Evolutionary conservation across 2,329 filamentous ascomycete species (phyloP).

Genomic region (Macrophomina phaseolina): DNA sequence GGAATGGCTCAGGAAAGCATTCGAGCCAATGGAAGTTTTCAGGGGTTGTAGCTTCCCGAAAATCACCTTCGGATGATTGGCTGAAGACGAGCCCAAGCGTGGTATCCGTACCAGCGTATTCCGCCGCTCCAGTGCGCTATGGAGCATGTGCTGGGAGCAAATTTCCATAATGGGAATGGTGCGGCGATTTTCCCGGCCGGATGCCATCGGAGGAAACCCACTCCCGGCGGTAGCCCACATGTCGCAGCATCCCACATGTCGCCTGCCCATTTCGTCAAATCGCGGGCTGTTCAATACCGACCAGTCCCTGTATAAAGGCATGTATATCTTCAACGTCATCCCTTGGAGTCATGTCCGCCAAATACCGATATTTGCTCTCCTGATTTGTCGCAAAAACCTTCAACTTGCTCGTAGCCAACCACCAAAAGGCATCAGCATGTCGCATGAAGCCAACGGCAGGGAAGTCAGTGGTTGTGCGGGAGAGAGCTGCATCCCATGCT

Average conservation of each 20-base stretch:
- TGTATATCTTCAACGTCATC: constrained; percentile 29
- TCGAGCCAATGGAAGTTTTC: too few relatives aligned
- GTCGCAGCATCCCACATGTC: neutral
- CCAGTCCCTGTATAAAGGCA: constrained; percentile 17
- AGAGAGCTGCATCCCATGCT: constrained; percentile 27
- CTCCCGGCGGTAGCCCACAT: neutral
- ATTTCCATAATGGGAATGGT: neutral
- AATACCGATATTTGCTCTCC: constrained; percentile 15
- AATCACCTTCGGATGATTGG: too few relatives aligned
- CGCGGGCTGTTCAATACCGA: neutral
- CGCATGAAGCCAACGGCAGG: constrained; percentile 29
- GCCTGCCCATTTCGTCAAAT: too few relatives aligned
- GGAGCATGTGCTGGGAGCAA: too few relatives aligned
- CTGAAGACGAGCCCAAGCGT: too few relatives aligned
- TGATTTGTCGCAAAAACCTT: constrained; percentile 12
- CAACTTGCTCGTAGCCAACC: constrained; percentile 30
- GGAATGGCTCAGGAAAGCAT: too few relatives aligned
- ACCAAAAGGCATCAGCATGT: constrained; percentile 32
- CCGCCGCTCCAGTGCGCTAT: too few relatives aligned
- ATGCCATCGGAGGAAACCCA: neutral
- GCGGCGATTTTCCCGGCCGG: neutral
- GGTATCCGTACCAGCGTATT: too few relatives aligned
- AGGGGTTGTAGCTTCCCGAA: too few relatives aligned
- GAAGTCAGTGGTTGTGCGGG: neutral
- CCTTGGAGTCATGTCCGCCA: constrained; percentile 24